Base-by-base conservation (phyloP, 257 asterid genomes). In the Solanum corneliomulleri region DNA sequence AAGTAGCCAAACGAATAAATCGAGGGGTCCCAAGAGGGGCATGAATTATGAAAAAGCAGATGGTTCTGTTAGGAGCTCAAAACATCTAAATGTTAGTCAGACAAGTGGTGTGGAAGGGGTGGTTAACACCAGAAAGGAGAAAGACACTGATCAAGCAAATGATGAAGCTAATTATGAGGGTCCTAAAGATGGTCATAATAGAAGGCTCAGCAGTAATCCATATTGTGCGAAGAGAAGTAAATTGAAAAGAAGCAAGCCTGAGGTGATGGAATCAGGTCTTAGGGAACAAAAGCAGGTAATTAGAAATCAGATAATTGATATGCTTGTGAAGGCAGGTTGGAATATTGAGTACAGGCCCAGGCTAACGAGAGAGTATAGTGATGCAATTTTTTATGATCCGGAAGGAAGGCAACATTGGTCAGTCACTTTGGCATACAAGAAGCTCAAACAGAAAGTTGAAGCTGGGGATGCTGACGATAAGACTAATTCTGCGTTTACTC, bases 251-350 rank as follows among this genome's bases (percentile, higher is more conserved):
- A 11, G 85, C 58, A 85, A 12, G 25, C 86, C 87, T 41, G 90
- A 86, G 68, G 92, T 85, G 69, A 82, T 88, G 71, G 93, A 90
- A 33, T 47, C 87, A 91, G 93, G 98, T 68, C 94, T 90, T 83
- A 92, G 92, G 87, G 94, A 90, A 89, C 95, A 89, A 91, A 91
- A 96, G 89, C 95, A 94, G 89, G 84, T 90, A 68, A 87, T 95
- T 89, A 93, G 97, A 92, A 97, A 94, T 86, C 92, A 93, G 90
- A 96, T 96, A 31, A 86, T 95, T 39, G 86, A 64, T 45, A 92
- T 96, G 92, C 90, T 97, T 49, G 85, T 49, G 81, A 93, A 92
- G 88, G 97, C 96, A 60, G 99, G 99, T 4, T 97, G 99, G 99
- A 93, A 92, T 27, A 87, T 97, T 69, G 94, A 97, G 82, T 92